Evolutionary conservation across 73 alveolate genomes (phyloP).

Genomic region (Blepharisma stoltei): DNA sequence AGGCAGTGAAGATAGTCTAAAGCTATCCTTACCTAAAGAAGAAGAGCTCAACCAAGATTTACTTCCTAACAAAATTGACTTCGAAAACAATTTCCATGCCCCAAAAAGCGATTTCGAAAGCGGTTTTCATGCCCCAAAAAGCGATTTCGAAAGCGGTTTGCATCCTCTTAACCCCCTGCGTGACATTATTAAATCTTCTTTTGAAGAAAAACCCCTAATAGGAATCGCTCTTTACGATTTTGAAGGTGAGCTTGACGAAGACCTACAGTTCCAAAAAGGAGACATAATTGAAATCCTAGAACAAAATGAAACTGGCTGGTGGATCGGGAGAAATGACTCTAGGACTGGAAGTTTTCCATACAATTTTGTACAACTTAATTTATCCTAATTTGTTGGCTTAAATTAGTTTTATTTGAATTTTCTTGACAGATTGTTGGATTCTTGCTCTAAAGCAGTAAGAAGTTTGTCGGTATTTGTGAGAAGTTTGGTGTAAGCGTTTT

Average conservation of each 20-base stretch:
- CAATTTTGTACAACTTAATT: background rate
- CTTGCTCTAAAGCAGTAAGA: conserved; percentile 23
- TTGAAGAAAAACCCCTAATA: background rate
- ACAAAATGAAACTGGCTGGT: conserved; percentile 27
- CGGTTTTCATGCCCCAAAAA: background rate
- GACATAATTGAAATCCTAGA: conserved; percentile 22
- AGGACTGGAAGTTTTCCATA: conserved; percentile 13
- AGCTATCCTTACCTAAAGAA: too few relatives aligned
- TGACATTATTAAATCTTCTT: background rate
- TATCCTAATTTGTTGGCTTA: too few relatives aligned
- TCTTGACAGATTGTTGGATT: background rate
- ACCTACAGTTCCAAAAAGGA: conserved; percentile 3
- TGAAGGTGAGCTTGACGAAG: conserved; percentile 20
- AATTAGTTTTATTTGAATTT: too few relatives aligned
- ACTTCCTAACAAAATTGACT: background rate
- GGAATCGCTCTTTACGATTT: conserved; percentile 24
- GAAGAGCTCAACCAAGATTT: background rate
- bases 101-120: background rate
- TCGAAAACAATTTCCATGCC: background rate
- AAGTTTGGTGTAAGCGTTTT: conserved; percentile 20
- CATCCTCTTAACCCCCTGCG: background rate
- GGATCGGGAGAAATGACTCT: conserved; percentile 4
- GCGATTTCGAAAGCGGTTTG: background rate
- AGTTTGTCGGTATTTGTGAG: background rate
- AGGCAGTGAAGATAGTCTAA: too few relatives aligned